phyloP scores from a whole-genome alignment of 2,329 filamentous ascomycete genomes.

The Dactylellina cionopaga region DNA sequence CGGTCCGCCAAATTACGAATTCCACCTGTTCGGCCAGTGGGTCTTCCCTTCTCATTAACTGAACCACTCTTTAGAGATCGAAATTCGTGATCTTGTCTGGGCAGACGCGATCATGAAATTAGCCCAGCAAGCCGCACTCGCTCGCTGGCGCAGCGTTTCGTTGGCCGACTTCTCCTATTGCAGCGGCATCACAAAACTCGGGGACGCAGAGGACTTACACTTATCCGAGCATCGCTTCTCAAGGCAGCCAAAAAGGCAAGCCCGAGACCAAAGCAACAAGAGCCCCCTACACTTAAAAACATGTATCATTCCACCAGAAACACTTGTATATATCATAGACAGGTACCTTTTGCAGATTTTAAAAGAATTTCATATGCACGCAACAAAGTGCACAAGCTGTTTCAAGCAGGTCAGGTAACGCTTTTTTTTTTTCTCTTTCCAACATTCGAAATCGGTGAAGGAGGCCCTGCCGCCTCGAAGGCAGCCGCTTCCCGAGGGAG shows the following conservation, averaged over 20 bases:
- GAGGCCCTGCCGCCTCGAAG: constrained; percentile 22
- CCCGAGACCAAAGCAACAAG: background rate
- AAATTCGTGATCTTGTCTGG: too few species aligned
- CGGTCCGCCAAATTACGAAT: constrained; percentile 41
- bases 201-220: too few species aligned
- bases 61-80: too few species aligned
- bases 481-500: constrained; percentile 25
- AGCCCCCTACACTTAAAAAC: background rate
- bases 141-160: background rate
- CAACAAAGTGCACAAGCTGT: constrained; percentile 1
- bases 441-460: too few species aligned
- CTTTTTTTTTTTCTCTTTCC: background rate
- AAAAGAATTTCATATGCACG: background rate
- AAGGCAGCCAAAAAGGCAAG: constrained; percentile 10
- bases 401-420: constrained; percentile 19
- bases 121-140: background rate
- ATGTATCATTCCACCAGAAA: constrained; percentile 2
- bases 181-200: too few species aligned
- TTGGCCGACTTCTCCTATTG: background rate
- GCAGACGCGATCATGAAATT: too few species aligned
- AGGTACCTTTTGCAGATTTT: background rate
- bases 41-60: too few species aligned
- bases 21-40: background rate
- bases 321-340: background rate
- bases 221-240: background rate